Percentiles rank a stretch among this genome's conserved stretches.
Conservation (phyloP, 2,329 filamentous ascomycete species). For the Dactylellina parvicollis region DNA sequence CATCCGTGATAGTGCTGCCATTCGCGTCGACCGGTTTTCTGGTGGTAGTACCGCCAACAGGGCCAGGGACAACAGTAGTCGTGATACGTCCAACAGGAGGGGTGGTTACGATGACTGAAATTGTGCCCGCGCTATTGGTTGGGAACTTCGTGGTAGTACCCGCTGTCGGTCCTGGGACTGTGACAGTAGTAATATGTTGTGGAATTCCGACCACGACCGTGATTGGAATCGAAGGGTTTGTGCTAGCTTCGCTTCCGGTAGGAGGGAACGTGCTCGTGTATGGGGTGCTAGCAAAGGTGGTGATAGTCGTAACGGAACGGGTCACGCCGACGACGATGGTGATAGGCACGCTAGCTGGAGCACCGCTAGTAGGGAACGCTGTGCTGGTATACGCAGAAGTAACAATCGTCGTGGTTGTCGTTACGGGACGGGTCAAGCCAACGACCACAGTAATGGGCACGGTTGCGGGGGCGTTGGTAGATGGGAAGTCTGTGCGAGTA, state of each 20-base stretch:
- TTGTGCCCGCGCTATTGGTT: conserved; percentile 4
- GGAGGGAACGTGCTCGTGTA: background rate
- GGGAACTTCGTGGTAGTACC: background rate
- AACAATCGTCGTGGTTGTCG: background rate
- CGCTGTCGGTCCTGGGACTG: background rate
- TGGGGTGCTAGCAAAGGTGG: background rate
- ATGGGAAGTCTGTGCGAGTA: background rate
- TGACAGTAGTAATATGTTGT: background rate
- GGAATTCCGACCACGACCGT: background rate
- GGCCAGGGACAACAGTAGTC: background rate
- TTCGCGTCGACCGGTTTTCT: too few species aligned
- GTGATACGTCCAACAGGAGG: background rate
- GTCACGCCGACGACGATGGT: too few species aligned
- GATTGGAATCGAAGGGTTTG: background rate
- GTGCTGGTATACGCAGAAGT: background rate
- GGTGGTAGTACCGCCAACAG: background rate
- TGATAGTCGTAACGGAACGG: background rate
- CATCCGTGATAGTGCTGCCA: too few species aligned
- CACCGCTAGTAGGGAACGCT: background rate
- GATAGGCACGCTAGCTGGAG: background rate
- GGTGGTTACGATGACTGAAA: background rate
- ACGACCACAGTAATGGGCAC: background rate
- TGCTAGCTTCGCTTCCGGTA: background rate
- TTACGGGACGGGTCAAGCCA: background rate
- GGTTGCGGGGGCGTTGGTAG: background rate